These are phyloP conservation scores for Peronospora destructor DNA, from an alignment of 352 stramenopile species.

Conservation along the genomic window DNA sequence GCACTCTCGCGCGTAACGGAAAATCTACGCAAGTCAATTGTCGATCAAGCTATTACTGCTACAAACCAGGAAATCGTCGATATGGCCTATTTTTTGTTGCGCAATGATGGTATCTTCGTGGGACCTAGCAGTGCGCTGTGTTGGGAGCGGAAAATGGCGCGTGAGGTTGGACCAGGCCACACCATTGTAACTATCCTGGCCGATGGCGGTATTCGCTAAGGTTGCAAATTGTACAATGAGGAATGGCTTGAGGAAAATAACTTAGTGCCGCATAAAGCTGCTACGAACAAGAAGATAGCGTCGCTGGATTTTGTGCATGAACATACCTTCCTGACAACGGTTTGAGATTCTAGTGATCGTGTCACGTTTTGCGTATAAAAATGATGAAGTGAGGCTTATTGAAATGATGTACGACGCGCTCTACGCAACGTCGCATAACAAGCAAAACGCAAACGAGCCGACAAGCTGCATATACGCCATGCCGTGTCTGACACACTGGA, in stretches of 20 bases:
- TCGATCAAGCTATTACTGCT: conserved; percentile 89
- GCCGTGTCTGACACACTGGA: too few relatives aligned
- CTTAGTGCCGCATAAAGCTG: conserved; percentile 27
- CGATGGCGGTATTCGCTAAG: conserved; percentile 72
- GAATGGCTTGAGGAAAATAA: conserved; percentile 61
- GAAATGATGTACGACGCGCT: not conserved
- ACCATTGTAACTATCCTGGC: conserved; percentile 80
- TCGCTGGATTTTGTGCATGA: conserved; percentile 36
- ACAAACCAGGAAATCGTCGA: conserved; percentile 91
- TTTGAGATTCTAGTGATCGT: not conserved
- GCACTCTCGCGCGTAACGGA: conserved; percentile 88
- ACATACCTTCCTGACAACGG: conserved; percentile 22
- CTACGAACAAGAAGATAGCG: conserved; percentile 4
- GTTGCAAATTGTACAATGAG: conserved; percentile 77
- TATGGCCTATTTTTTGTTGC: conserved; percentile 89
- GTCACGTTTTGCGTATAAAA: not conserved
- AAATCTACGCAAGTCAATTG: conserved; percentile 85
- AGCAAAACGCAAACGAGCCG: not conserved
- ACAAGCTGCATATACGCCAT: conserved; percentile 8
- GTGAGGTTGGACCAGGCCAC: conserved; percentile 52
- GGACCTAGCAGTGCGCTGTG: conserved; percentile 64
- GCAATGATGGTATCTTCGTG: conserved; percentile 90
- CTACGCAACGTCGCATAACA: not conserved
- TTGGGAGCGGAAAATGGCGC: conserved; percentile 73
- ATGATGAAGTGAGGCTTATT: not conserved